phyloP scores from a whole-genome alignment of 2,329 filamentous ascomycete species.

The Botrytis tulipae region DNA sequence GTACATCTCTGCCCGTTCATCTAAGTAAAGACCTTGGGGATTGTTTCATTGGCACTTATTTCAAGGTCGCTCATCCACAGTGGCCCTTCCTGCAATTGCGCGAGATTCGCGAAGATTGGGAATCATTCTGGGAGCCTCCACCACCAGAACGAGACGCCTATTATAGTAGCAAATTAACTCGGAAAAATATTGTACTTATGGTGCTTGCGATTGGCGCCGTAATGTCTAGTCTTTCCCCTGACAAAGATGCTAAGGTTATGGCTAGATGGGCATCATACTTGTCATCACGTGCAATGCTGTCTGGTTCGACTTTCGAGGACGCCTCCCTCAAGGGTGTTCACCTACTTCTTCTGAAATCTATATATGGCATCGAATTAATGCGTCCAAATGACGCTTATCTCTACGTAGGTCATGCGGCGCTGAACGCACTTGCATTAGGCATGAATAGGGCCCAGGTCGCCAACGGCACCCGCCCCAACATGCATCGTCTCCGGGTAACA shows the following conservation, averaged over 20 bases:
- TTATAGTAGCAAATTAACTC: neutral
- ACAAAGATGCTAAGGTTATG: constrained; percentile 5
- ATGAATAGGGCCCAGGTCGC: constrained; percentile 6
- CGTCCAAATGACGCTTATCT: neutral
- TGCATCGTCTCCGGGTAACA: neutral
- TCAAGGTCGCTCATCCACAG: neutral
- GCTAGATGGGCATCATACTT: constrained; percentile 2
- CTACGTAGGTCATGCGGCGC: neutral
- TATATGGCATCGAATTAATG: neutral
- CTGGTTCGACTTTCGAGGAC: constrained; percentile 2
- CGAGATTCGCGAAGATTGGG: neutral
- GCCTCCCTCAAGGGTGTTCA: constrained; percentile 1
- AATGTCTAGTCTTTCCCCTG: constrained; percentile 4
- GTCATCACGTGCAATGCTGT: constrained; percentile 3
- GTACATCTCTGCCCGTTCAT: neutral
- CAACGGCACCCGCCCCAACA: neutral
- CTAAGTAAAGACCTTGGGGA: neutral
- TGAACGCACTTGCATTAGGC: neutral
- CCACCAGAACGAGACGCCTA: constrained; percentile 3
- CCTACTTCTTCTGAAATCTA: neutral
- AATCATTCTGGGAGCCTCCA: neutral
- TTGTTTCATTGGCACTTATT: neutral
- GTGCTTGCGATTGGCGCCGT: neutral
- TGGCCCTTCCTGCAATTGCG: neutral
- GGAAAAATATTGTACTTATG: neutral